phyloP scores from a whole-genome alignment of 257 asterid species.

The Nicotiana paniculata region DNA sequence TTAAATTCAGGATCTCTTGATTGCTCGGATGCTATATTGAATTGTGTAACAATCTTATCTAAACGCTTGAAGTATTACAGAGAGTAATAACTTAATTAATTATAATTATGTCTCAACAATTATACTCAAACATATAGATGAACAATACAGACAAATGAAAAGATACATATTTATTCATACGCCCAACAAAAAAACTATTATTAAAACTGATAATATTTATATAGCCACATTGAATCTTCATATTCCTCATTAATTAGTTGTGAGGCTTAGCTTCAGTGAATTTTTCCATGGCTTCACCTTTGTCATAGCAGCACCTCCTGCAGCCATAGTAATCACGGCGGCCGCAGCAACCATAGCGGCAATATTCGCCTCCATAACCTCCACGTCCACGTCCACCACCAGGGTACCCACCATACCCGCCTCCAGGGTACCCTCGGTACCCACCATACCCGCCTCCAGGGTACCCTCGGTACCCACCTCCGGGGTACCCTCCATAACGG shows the following conservation, averaged over 20 bases:
- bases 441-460: slow-evolving; percentile 15
- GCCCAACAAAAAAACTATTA: neutral
- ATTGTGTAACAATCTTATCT: neutral
- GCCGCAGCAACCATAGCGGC: slow-evolving; percentile 11
- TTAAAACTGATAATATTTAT: neutral
- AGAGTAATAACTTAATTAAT: neutral
- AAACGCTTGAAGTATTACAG: neutral
- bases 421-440: neutral
- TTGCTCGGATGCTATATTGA: neutral
- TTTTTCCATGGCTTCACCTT: slow-evolving; percentile 11
- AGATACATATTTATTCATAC: neutral
- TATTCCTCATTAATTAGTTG: neutral
- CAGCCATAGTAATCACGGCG: neutral
- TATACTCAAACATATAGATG: neutral
- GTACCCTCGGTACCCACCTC: slow-evolving; percentile 13
- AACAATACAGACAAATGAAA: neutral
- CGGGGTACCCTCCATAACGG: slow-evolving; percentile 7
- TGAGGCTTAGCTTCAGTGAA: slow-evolving; percentile 8
- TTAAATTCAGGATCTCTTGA: neutral
- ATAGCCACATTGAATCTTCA: neutral
- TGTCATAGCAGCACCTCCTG: slow-evolving; percentile 16
- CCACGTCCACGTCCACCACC: neutral
- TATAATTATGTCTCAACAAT: neutral
- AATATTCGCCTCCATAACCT: neutral
- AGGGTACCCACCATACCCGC: neutral